These are phyloP conservation scores for Neurospora tetrasperma DNA, from an alignment of 495 filamentous ascomycete species.

Conservation along the genomic window DNA sequence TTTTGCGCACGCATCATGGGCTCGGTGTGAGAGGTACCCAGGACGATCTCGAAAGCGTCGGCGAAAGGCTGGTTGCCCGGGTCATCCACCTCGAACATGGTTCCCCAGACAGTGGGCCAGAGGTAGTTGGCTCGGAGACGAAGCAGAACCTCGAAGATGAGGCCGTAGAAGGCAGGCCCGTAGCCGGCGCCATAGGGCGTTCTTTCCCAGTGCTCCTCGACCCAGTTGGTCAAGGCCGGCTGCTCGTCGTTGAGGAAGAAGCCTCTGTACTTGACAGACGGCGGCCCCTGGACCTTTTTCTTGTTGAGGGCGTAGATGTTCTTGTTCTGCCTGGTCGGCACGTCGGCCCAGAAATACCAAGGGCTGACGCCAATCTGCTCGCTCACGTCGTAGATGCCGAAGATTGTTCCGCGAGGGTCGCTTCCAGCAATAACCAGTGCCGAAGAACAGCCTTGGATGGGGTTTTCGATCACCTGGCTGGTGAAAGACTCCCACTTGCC, in stretches of 20 bases:
- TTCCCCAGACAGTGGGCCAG: slow-evolving; percentile 64
- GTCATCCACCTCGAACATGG: slow-evolving; percentile 64
- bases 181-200: slow-evolving; percentile 48
- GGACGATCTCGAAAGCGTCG: slow-evolving; percentile 62
- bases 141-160: slow-evolving; percentile 63
- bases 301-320: slow-evolving; percentile 45
- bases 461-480: slow-evolving; percentile 47
- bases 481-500: slow-evolving; percentile 64
- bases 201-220: slow-evolving; percentile 35
- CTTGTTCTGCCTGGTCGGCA: slow-evolving; percentile 41
- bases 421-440: slow-evolving; percentile 62
- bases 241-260: slow-evolving; percentile 76
- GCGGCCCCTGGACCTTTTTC: slow-evolving; percentile 48
- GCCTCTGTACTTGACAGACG: slow-evolving; percentile 63
- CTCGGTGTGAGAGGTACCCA: slow-evolving; percentile 64
- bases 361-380: slow-evolving; percentile 70
- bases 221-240: slow-evolving; percentile 61
- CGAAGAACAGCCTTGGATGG: slow-evolving; percentile 43
- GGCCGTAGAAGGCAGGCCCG: slow-evolving; percentile 53
- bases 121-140: slow-evolving; percentile 63
- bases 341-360: slow-evolving; percentile 71
- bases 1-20: slow-evolving; percentile 64
- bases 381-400: slow-evolving; percentile 61
- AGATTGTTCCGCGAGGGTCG: slow-evolving; percentile 61
- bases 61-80: slow-evolving; percentile 54